Evolutionary conservation across 148 eudicot species (phyloP), one percentile per base, ranked within the genome.

Genomic region (Rhododendron williamsianum): DNA sequence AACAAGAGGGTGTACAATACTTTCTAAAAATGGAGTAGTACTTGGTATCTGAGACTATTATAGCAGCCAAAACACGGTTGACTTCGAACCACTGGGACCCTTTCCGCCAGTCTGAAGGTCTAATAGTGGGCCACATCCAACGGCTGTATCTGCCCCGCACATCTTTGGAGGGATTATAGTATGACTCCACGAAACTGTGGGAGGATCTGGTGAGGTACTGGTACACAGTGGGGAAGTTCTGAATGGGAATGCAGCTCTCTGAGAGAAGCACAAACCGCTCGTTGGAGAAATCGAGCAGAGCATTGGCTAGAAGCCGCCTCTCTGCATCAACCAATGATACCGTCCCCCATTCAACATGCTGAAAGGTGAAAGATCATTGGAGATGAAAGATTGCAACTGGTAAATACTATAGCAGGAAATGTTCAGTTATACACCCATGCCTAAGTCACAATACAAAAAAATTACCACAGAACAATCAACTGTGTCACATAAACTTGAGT

Each of bases 201-300:
- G 76, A 30, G 38, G 76, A 71, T 30, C 76, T 5, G 30, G 16
- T 71, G 38, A 71, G 76, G 41, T 71, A 71, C 15, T 71, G 19
- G 76, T 71, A 71, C 76, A 71, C 76, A 33, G 76, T 71, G 19
- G 41, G 8, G 19, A 71, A 71, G 76, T 71, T 71, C 41, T 30
- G 76, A 30, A 71, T 71, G 38, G 76, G 76, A 71, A 71, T 79
- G 78, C 87, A 85, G 51, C 83, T 78, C 56, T 85, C 87, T 1
- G 87, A 85, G 76, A 85, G 76, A 16, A 85, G 83, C n/a, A 85
- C 54, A 81, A 85, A 85, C 72, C 87, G 73, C 77, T 85, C 83
- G 4, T 85, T 85, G 30, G 82, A 80, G 63, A 80, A 80, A 51
- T 80, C 82, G 4, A 80, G 82, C 63, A 80, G 65, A 48, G 82